These are phyloP conservation scores for Podaxis rugospora DNA, from an alignment of 768 basidiomycete species.

Conservation along the genomic window DNA sequence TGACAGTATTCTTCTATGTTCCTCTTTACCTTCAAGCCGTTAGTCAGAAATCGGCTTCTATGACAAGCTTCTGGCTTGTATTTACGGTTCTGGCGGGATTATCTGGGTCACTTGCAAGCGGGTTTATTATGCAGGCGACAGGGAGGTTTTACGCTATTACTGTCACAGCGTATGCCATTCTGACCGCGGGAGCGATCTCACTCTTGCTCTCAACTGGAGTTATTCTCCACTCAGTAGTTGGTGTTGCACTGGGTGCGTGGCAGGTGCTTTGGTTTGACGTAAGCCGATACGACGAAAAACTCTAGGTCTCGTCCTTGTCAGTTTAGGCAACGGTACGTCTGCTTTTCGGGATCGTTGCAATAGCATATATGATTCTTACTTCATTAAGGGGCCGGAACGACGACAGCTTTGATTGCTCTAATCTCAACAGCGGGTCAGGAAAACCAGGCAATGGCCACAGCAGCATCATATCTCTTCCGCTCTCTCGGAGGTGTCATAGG, in stretches of 20 bases:
- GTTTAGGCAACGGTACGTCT: too few species aligned
- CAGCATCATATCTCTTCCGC: conserved; percentile 64
- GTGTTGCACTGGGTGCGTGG: conserved; percentile 36
- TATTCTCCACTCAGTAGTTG: conserved; percentile 25
- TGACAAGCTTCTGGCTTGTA: conserved; percentile 51
- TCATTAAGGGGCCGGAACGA: conserved; percentile 36
- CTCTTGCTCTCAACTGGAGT: conserved; percentile 35
- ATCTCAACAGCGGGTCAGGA: conserved; percentile 58
- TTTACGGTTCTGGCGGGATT: conserved; percentile 41
- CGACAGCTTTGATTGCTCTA: conserved; percentile 53
- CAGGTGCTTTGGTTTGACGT: not conserved
- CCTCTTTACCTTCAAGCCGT: conserved; percentile 62
- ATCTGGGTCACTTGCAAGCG: conserved; percentile 44
- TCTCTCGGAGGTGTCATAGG: conserved; percentile 57
- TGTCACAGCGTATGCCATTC: conserved; percentile 32
- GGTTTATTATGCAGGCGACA: conserved; percentile 52
- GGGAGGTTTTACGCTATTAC: conserved; percentile 54
- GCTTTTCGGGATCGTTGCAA: not conserved
- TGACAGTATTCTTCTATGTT: conserved; percentile 47
- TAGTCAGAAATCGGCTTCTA: conserved; percentile 37
- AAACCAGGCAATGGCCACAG: conserved; percentile 64
- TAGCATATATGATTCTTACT: not conserved
- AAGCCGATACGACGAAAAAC: not conserved
- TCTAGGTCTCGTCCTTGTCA: too few species aligned
- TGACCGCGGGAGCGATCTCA: conserved; percentile 32